A percentile compares a stretch with the other conserved stretches of the same genome.
These are phyloP conservation scores for Candida schatavii DNA, from an alignment of 805 yeast species.

Conservation along the genomic window DNA sequence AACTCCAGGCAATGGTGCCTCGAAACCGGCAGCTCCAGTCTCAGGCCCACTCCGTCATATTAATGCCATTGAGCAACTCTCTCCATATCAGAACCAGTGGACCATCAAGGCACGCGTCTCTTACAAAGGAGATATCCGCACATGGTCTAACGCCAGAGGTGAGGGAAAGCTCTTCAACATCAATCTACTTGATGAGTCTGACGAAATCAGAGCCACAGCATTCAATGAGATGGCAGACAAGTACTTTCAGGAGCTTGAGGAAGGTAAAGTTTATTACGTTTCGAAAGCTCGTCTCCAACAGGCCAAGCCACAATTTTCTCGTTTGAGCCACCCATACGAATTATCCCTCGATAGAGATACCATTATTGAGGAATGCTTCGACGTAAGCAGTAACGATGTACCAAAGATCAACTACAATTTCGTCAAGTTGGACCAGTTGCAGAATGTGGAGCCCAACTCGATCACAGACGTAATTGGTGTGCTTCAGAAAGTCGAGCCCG, in stretches of 20 bases:
- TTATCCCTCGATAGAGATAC: conserved; percentile 78
- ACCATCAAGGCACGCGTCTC: conserved; percentile 91
- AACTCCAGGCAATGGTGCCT: conserved; percentile 11
- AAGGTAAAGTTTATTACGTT: conserved; percentile 84
- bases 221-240: conserved; percentile 85
- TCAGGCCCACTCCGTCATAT: conserved; percentile 30
- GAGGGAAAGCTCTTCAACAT: conserved; percentile 89
- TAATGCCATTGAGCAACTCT: conserved; percentile 78
- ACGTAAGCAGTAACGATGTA: conserved; percentile 51
- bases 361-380: conserved; percentile 63
- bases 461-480: conserved; percentile 87
- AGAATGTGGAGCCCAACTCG: conserved; percentile 65
- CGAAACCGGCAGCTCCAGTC: conserved; percentile 6
- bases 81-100: conserved; percentile 92
- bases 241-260: conserved; percentile 72
- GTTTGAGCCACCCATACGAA: conserved; percentile 85
- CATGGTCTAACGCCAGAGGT: conserved; percentile 83
- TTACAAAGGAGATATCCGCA: conserved; percentile 80
- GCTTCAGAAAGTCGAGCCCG: conserved; percentile 70
- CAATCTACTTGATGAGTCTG: conserved; percentile 88
- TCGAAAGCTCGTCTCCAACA: conserved; percentile 77
- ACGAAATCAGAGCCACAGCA: conserved; percentile 94
- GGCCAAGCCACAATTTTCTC: conserved; percentile 83
- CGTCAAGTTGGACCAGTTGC: conserved; percentile 63
- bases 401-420: conserved; percentile 81